Evolutionary conservation across 2,329 filamentous ascomycete genomes (phyloP), one percentile per base, ranked within the genome.

Genomic region (Stemphylium lycopersici): DNA sequence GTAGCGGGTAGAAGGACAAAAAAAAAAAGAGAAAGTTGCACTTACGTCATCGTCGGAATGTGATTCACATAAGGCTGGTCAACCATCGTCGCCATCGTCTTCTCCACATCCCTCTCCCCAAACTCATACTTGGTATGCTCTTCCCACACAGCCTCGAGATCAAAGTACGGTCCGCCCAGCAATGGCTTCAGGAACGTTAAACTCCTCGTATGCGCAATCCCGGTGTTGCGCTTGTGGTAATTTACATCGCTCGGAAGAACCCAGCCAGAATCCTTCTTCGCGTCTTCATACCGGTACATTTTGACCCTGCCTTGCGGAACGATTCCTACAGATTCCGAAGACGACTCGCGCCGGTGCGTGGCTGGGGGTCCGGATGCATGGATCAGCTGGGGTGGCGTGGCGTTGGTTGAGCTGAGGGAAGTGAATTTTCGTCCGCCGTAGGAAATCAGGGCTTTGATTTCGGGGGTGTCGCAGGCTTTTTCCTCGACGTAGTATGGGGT

Each of bases 41-140:
- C 61, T 33, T 46, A 65, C 65, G 81, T 78, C 65, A 87, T 80
- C 0, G 88, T 91, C 0, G 89, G 87, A 2, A 91, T 80, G 67
- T 92, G 88, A 67, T 92, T 92, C 1, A 93, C 89, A 65, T 92
- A 91, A 1, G 89, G 90, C 70, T 91, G 85, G 42, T 87, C 80
- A 1, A 91, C 88, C 89, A 93, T 92, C 0, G 89, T 92, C n/a
- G 80, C 81, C 89, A 93, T 92, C 0, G 89, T 93, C 59, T 85
- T 83, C 57, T 85, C 85, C 0, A 91, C 88, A 2, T 84, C 84
- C 10, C 88, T 81, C 50, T 87, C 84, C 1, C 74, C 84, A 69
- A 93, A 93, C 68, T 92, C 88, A 62, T 83, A 88, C 38, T 81
- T 81, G 0, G 87, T 89, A 69, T 93, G 89, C 72, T 92, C 88